These are phyloP conservation scores for Camellia sinensis DNA, from an alignment of 148 eudicot species.

Conservation along the genomic window DNA sequence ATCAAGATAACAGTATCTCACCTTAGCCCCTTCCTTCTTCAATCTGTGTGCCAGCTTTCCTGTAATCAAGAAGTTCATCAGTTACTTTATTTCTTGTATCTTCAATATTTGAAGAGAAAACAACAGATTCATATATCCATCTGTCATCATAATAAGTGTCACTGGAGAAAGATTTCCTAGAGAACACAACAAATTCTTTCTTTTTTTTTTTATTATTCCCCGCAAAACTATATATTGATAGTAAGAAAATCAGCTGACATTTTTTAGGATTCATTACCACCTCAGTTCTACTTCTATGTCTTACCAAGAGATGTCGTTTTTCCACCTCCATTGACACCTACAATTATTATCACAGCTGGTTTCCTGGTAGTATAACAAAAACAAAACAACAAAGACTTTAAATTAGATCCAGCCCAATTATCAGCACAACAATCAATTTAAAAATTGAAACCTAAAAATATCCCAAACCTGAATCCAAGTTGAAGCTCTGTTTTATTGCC, in stretches of 20 bases:
- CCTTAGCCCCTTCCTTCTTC: slow-evolving; percentile 91
- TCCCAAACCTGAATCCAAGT: slow-evolving; percentile 80
- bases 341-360: slow-evolving; percentile 94
- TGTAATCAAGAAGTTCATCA: slow-evolving; percentile 32
- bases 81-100: slow-evolving; percentile 11
- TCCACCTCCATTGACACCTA: slow-evolving; percentile 99
- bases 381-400: not conserved
- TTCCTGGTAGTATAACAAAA: slow-evolving; percentile 48
- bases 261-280: not conserved
- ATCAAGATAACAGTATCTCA: slow-evolving; percentile 24
- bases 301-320: slow-evolving; percentile 97
- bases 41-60: slow-evolving; percentile 93
- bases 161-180: not conserved
- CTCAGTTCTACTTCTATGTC: slow-evolving; percentile 17
- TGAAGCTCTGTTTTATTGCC: slow-evolving; percentile 77
- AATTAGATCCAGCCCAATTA: not conserved
- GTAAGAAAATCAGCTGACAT: not conserved
- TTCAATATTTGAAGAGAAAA: slow-evolving; percentile 1
- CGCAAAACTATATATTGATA: too few relatives aligned
- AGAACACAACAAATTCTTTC: not conserved
- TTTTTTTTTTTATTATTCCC: not conserved
- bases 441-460: slow-evolving; percentile 5
- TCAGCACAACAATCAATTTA: slow-evolving; percentile 16
- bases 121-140: not conserved
- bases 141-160: not conserved